Evolutionary conservation across 495 filamentous ascomycete genomes (phyloP), one percentile per base, ranked within the genome.

Genomic region (Penicillium steckii): DNA sequence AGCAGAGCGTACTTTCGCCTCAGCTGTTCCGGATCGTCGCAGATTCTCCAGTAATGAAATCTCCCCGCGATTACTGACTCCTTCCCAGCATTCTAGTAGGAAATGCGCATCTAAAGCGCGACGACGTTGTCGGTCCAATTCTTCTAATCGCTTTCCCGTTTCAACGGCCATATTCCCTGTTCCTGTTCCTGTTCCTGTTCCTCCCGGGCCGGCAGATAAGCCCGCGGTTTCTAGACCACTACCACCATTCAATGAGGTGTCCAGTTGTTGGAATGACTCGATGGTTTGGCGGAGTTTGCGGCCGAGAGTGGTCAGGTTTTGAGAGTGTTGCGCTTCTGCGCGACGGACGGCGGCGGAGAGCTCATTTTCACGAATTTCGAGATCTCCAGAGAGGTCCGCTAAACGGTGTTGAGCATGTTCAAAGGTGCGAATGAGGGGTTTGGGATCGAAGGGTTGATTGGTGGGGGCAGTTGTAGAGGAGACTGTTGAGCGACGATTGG

Each of bases 101-200:
- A 97, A 97, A 62, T 88, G 91, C 26, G 93, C 90, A 73, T 99
- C 95, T 63, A 91, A 76, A 25, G 95, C 95, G 55, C 95, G 80
- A 59, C 89, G 85, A 51, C 91, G 79, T 70, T 97, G 94, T 56
- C 88, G 85, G 62, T 99, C 95, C 50, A 99, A 77, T 64, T 96
- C 91, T 68, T 99, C 95, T 33, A 99, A 71, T 65, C 85, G 83
- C 67, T 91, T 90, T 53, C 95, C 95, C 42, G 96, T 97, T 65
- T 94, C 89, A n/a, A 99, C 90, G 2, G 93, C 94, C 63, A 66
- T 85, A 66, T 93, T 90, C 44, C 95, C 95, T 47, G 96, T 97
- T 59, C 93, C 89, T 15, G n/a, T 5, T 30, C 27, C 3, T 13
- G 27, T 2, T 27, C 5, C 10, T 5, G 26, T 4, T 27, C 10